Base-by-base conservation (phyloP, 768 basidiomycete species). In the Trametes cingulata region DNA sequence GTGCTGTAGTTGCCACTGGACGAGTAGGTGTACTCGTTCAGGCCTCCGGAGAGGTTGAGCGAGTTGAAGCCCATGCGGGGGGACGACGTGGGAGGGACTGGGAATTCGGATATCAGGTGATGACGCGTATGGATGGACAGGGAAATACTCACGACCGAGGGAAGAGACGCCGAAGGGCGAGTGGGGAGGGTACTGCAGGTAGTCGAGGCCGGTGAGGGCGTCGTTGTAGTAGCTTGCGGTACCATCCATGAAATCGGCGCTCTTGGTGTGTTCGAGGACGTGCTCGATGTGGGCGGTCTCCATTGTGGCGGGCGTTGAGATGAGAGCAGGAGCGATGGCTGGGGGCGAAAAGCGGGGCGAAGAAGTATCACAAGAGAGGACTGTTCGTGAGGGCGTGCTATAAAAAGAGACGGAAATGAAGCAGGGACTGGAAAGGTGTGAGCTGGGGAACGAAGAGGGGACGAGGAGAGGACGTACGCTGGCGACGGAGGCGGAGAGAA, bases 141-240 rank as follows among this genome's bases (percentile, higher is more conserved):
- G 46, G 25, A 43, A 43, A 58, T 45, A 84, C 87, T 75, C 71
- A 88, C 88, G 74, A 69, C 83, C 79, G 73, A 90, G 83, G 65
- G 85, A 61, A 19, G 73, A 74, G 51, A 87, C 82, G 72, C 82
- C 83, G 61, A 86, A 88, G 42, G 80, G 77, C 10, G 85, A 81
- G 65, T 85, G 82, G 36, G 87, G 87, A 35, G 87, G 86, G 73
- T 87, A 88, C 74, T 87, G 85, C 65, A 90, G 82, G 72, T 89
- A 91, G 60, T 81, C 78, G 53, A 80, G 76, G 62, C 77, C 75
- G 27, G 75, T 72, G 53, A 78, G 72, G 25, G 77, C 65, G 71
- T 82, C 81, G 68, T 80, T 82, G 58, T 75, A 65, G 61, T 71
- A 63, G 54, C 60, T 56, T 3, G 80, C 39, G 19, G 50, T 66